A percentile compares a stretch with the other conserved stretches of the same genome.
phyloP scores from a whole-genome alignment of 805 yeast genomes.

The Zygosaccharomyces kombuchaensis region DNA sequence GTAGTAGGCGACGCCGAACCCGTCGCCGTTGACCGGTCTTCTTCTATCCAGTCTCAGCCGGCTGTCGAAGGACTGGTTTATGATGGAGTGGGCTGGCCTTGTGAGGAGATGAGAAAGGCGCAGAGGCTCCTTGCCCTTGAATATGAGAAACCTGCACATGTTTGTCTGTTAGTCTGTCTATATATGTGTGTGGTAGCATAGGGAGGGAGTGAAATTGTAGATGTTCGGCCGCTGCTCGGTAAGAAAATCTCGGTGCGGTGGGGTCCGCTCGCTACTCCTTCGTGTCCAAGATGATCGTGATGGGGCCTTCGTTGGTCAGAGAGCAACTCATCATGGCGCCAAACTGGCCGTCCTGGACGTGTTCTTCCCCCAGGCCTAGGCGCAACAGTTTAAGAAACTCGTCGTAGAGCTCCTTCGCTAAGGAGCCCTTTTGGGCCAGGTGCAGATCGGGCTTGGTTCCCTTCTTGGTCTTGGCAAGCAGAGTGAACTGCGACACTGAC shows the following conservation, averaged over 20 bases:
- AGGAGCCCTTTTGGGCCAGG: conserved; percentile 77
- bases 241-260: too few species aligned
- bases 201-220: too few species aligned
- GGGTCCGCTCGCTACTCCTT: conserved; percentile 36
- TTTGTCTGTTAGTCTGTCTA: not conserved
- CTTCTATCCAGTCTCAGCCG: conserved; percentile 79
- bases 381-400: conserved; percentile 47
- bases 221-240: too few species aligned
- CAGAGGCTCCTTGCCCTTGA: conserved; percentile 87
- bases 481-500: conserved; percentile 89
- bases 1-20: conserved; percentile 96
- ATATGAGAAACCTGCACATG: conserved; percentile 93
- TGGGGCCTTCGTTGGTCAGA: conserved; percentile 88
- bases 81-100: conserved; percentile 94
- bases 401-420: conserved; percentile 43
- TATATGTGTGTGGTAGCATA: not conserved
- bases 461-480: conserved; percentile 78
- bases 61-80: conserved; percentile 92
- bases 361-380: conserved; percentile 52
- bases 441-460: conserved; percentile 97
- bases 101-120: conserved; percentile 82
- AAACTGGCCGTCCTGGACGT: conserved; percentile 82
- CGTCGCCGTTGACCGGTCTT: conserved; percentile 96
- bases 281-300: conserved; percentile 79
- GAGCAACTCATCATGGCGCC: conserved; percentile 98